Percentiles rank a stretch among this genome's conserved stretches.
Evolutionary conservation across 768 basidiomycete species (phyloP).

Genomic region (Russula vinacea): DNA sequence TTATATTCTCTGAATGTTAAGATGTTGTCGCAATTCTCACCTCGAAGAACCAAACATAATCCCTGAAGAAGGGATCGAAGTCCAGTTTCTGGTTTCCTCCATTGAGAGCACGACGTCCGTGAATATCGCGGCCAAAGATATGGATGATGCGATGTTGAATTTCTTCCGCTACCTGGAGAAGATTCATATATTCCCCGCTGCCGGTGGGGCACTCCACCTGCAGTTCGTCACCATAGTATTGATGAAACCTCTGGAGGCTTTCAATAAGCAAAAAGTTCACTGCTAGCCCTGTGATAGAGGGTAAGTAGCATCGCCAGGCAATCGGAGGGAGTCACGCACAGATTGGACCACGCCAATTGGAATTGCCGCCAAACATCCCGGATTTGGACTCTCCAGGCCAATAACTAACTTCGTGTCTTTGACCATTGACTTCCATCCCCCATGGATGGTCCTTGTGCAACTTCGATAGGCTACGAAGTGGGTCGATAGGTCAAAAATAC

Average conservation of each 20-base stretch:
- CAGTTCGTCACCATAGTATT: constrained; percentile 92
- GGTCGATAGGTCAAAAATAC: not conserved
- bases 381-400: constrained; percentile 98
- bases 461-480: constrained; percentile 69
- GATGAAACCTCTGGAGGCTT: constrained; percentile 94
- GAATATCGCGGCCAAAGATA: constrained; percentile 89
- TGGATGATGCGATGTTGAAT: constrained; percentile 99
- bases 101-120: constrained; percentile 86
- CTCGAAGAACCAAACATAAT: constrained; percentile 96
- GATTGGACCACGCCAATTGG: constrained; percentile 94
- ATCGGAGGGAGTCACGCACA: constrained; percentile 45
- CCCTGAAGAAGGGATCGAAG: constrained; percentile 90
- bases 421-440: constrained; percentile 91
- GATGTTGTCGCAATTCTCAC: constrained; percentile 38
- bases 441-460: constrained; percentile 88
- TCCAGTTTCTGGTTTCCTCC: constrained; percentile 86
- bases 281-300: constrained; percentile 67
- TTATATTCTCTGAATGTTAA: not conserved
- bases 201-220: constrained; percentile 97
- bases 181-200: constrained; percentile 96
- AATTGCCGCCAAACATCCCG: constrained; percentile 98
- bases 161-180: constrained; percentile 91
- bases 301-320: constrained; percentile 4
- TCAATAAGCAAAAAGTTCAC: constrained; percentile 96
- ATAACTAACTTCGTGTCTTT: constrained; percentile 88